Evolutionary conservation across 2,329 filamentous ascomycete genomes (phyloP).

Genomic region (Pseudogymnoascus sp.): DNA sequence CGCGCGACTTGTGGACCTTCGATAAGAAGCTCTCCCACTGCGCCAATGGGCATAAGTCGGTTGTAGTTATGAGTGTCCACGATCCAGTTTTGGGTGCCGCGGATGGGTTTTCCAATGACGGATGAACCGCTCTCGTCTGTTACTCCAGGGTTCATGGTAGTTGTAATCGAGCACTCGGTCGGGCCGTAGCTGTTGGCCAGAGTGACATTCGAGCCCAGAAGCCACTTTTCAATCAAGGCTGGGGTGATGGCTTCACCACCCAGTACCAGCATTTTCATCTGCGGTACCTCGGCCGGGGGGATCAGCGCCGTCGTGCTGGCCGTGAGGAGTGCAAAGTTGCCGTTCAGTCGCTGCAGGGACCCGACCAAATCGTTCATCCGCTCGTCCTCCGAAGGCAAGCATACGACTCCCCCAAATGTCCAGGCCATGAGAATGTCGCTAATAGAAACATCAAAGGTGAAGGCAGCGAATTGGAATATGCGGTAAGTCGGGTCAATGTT

Average conservation of each 20-base stretch:
- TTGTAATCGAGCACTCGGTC: constrained; percentile 67
- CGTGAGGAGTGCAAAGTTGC: constrained; percentile 30
- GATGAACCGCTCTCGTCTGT: neutral
- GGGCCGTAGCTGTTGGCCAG: constrained; percentile 60
- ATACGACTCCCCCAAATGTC: constrained; percentile 33
- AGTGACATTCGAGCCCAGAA: constrained; percentile 23
- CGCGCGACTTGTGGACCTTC: constrained; percentile 48
- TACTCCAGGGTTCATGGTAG: constrained; percentile 22
- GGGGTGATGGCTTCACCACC: constrained; percentile 74
- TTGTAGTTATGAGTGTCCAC: neutral
- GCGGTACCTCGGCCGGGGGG: constrained; percentile 72
- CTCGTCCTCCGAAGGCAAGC: constrained; percentile 56
- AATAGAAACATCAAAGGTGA: constrained; percentile 4
- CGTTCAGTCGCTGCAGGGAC: constrained; percentile 51
- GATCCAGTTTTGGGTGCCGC: constrained; percentile 30
- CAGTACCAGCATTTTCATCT: constrained; percentile 68
- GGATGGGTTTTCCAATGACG: neutral
- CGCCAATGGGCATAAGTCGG: neutral
- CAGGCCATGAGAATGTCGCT: neutral
- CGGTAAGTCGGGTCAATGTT: constrained; percentile 32
- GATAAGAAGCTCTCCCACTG: neutral
- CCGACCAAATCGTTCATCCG: constrained; percentile 66
- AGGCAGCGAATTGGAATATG: constrained; percentile 29
- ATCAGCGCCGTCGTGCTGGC: constrained; percentile 65
- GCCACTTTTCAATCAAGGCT: constrained; percentile 37